Evolutionary conservation across 2,329 filamentous ascomycete genomes (phyloP).

Genomic region (Epichloe uncinata): DNA sequence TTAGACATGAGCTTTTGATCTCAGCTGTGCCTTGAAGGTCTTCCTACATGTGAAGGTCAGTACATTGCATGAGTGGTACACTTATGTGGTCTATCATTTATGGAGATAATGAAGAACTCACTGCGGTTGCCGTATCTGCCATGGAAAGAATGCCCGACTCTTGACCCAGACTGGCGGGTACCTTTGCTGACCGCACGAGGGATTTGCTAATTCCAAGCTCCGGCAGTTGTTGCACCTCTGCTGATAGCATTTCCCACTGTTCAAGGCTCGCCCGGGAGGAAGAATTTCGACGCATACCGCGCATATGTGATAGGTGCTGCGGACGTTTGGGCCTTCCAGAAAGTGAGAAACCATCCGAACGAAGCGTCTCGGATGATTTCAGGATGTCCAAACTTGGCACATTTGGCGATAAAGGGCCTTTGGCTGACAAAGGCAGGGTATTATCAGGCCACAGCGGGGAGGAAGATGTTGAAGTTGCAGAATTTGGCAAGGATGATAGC

Average conservation of each 20-base stretch:
- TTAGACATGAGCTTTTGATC: not conserved
- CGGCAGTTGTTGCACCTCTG: not conserved
- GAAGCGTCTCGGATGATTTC: not conserved
- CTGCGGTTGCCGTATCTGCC: not conserved
- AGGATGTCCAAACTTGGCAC: not conserved
- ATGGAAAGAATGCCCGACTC: not conserved
- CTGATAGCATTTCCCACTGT: not conserved
- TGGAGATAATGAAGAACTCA: not conserved
- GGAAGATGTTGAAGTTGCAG: not conserved
- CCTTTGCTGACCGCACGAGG: not conserved
- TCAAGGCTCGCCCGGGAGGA: not conserved
- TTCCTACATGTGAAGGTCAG: not conserved
- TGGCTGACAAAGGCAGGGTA: constrained; percentile 1
- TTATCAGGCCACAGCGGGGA: not conserved
- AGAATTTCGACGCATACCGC: not conserved
- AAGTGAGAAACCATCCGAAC: not conserved
- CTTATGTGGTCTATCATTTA: not conserved
- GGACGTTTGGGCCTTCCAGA: not conserved
- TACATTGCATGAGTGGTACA: not conserved
- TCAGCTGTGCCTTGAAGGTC: not conserved
- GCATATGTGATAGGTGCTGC: not conserved
- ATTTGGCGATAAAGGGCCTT: not conserved
- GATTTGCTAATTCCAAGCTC: not conserved
- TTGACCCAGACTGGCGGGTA: not conserved
- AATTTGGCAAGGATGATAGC: not conserved